Conservation (phyloP, 371 early-diverging fungal species). For the Mucor mucedo region DNA sequence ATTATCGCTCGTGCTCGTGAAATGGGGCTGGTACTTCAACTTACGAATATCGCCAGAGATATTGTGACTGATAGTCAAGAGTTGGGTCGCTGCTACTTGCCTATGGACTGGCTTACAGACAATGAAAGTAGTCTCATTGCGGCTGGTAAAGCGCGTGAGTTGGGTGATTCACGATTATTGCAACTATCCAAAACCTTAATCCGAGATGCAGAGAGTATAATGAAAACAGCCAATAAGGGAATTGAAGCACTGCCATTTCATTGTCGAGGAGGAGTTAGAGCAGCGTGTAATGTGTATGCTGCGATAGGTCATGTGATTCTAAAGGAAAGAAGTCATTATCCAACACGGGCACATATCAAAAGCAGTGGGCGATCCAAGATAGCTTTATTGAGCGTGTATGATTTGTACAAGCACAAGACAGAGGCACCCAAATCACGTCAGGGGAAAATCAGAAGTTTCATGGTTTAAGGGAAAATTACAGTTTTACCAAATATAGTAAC, state of each 20-base stretch:
- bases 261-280: conserved; percentile 50
- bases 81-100: conserved; percentile 59
- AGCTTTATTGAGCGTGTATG: conserved; percentile 35
- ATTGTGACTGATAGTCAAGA: conserved; percentile 60
- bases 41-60: conserved; percentile 67
- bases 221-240: conserved; percentile 35
- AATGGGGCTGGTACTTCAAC: conserved; percentile 66
- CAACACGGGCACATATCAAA: conserved; percentile 36
- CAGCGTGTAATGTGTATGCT: conserved; percentile 58
- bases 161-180: conserved; percentile 31
- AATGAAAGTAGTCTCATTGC: conserved; percentile 21
- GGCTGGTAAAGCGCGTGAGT: conserved; percentile 31
- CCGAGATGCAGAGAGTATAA: conserved; percentile 31
- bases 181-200: conserved; percentile 30
- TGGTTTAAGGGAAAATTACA: conserved; percentile 10
- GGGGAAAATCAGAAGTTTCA: conserved; percentile 28
- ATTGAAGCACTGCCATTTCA: conserved; percentile 43
- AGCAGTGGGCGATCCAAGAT: conserved; percentile 26
- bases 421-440: background rate
- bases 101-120: conserved; percentile 38
- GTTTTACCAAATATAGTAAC: background rate
- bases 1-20: conserved; percentile 50
- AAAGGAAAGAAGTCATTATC: background rate
- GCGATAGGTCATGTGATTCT: conserved; percentile 41
- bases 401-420: background rate